Conservation (phyloP, 202 grass and related monocot species). For the Setaria italica region DNA sequence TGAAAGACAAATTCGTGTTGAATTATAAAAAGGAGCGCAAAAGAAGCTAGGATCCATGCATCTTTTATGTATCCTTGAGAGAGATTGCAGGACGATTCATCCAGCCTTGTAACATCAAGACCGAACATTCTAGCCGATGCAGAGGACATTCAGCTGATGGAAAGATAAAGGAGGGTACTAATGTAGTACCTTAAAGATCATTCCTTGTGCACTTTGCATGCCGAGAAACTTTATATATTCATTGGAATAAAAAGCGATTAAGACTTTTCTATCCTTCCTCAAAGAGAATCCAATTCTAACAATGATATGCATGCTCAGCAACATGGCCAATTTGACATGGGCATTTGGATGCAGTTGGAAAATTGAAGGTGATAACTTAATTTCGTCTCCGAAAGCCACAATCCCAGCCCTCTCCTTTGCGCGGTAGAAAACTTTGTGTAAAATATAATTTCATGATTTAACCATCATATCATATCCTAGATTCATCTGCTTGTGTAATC, state of each 20-base stretch:
- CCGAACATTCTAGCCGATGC: constrained; percentile 57
- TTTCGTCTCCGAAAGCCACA: neutral
- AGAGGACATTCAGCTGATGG: constrained; percentile 58
- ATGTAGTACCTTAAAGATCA: constrained; percentile 57
- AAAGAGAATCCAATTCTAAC: constrained; percentile 51
- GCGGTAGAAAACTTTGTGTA: no score
- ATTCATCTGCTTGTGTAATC: no score
- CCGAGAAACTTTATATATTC: constrained; percentile 59
- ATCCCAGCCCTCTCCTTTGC: neutral
- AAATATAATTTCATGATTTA: no score
- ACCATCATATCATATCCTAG: no score
- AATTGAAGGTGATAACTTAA: neutral
- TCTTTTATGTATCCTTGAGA: constrained; percentile 47
- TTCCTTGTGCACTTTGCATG: constrained; percentile 62
- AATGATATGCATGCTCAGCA: neutral
- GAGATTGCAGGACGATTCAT: constrained; percentile 43
- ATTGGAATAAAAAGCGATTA: constrained; percentile 58
- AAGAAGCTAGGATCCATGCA: constrained; percentile 26
- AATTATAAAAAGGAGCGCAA: constrained; percentile 19
- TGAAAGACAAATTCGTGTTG: constrained; percentile 38
- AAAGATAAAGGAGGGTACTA: constrained; percentile 60
- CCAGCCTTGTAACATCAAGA: constrained; percentile 50
- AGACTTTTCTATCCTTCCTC: constrained; percentile 39
- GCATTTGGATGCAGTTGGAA: neutral
- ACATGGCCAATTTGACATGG: neutral